Base-by-base conservation (phyloP, 2,329 filamentous ascomycete species). In the Phaeosphaeriaceae sp. region DNA sequence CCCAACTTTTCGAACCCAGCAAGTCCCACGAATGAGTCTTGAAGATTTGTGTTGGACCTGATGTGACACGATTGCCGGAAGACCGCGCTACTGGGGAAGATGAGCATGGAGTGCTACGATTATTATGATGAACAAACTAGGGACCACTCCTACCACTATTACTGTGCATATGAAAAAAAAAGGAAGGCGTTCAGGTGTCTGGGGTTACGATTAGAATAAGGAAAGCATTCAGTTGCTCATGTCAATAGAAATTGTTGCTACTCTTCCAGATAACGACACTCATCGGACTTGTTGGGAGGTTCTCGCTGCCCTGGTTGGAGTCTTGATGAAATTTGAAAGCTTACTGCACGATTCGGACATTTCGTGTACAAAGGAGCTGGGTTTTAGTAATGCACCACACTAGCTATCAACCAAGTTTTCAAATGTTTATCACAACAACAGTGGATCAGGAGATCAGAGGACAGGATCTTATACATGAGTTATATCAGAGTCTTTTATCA, bases 1-100 rank as follows among this genome's bases (percentile, higher is more conserved):
- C 70, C 71, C 13, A 70, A 71, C 44, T 66, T 69, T 48, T 74
- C 70, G 13, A 68, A 63, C 30, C 70, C 71, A 5, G 52, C 69
- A 8, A 70, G 68, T 49, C 69, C 69, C 1, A 65, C 64, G 66
- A 68, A 24, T 68, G 60, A 58, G 60, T 55, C 63, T 50, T 26
- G 46, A 48, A 48, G 46, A 24, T 15, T 15, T 11, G 24, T 23
- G 24, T 19, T 28, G 46, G 15, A 28, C 26, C 26, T 28, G 26
- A 28, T 28, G 26, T 9, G 26, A 28, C 26, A 28, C 26, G 26
- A 28, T 28, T 28, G 26, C 26, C 26, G 26, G 26, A 28, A 28
- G 26, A 4, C 26, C 11, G 3, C 26, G 7, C 13, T 30, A 24
- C 47, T 19, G 47, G 9, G 47, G 1, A 15, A 24, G n/a, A 19